Evolutionary conservation across 2,329 filamentous ascomycete species (phyloP).

Genomic region (Scedosporium minutisporum): DNA sequence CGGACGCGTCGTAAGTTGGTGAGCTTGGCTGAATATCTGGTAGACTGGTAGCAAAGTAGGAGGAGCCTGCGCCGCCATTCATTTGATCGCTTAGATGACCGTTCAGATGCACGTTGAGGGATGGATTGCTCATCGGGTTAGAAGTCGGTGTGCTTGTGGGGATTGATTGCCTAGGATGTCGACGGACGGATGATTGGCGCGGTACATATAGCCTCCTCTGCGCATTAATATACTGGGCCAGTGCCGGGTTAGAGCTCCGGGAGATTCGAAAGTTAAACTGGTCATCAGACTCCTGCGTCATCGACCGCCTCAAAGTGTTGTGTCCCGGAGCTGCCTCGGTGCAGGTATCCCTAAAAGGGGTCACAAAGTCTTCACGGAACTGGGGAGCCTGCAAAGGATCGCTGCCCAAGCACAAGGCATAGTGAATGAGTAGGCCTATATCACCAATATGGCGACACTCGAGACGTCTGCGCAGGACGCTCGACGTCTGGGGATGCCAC

Average conservation of each 20-base stretch:
- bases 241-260: conserved; percentile 21
- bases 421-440: conserved; percentile 26
- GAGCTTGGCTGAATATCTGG: conserved; percentile 5
- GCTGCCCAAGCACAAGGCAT: conserved; percentile 27
- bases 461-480: conserved; percentile 31
- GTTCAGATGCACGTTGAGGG: background rate
- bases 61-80: background rate
- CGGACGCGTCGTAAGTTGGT: conserved; percentile 9
- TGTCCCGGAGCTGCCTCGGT: conserved; percentile 25
- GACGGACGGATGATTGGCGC: background rate
- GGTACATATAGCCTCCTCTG: conserved; percentile 21
- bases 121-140: conserved; percentile 10
- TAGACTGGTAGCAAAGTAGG: conserved; percentile 10
- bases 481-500: conserved; percentile 33
- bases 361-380: conserved; percentile 24
- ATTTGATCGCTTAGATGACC: background rate
- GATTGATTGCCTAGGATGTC: background rate
- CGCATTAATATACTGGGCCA: conserved; percentile 24
- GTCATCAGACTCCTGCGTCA: conserved; percentile 12
- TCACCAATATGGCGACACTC: conserved; percentile 35
- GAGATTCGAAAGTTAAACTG: conserved; percentile 28
- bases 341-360: conserved; percentile 25
- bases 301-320: conserved; percentile 11
- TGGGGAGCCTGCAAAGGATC: conserved; percentile 15
- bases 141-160: conserved; percentile 9